phyloP scores from a whole-genome alignment of 495 filamentous ascomycete species.

The Podospora appendiculata region DNA sequence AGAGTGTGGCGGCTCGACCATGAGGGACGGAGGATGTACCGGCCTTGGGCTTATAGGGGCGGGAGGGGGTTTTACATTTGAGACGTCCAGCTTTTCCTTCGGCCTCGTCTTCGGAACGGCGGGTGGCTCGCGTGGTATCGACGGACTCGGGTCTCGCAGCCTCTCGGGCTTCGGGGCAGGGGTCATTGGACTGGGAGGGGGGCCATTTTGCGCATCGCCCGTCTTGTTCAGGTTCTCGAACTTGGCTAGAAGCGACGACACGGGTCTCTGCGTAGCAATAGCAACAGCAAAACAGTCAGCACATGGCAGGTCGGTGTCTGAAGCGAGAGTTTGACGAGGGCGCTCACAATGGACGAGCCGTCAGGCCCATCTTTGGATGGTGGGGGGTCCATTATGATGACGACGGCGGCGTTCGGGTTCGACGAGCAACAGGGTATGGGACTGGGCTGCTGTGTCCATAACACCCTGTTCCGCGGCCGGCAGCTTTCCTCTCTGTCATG shows the following conservation, averaged over 20 bases:
- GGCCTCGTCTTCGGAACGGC: slow-evolving; percentile 44
- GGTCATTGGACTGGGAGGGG: slow-evolving; percentile 26
- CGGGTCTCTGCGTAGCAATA: slow-evolving; percentile 49
- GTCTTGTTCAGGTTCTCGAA: slow-evolving; percentile 78
- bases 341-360: slow-evolving; percentile 52
- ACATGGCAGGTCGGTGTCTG: not conserved
- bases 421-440: slow-evolving; percentile 21
- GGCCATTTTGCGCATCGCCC: slow-evolving; percentile 26
- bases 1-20: slow-evolving; percentile 67
- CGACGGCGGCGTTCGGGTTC: slow-evolving; percentile 11
- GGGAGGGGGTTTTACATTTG: slow-evolving; percentile 14
- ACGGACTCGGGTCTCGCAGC: slow-evolving; percentile 40
- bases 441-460: slow-evolving; percentile 22
- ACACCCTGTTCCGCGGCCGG: slow-evolving; percentile 12
- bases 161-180: slow-evolving; percentile 29
- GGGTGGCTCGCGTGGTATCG: slow-evolving; percentile 39
- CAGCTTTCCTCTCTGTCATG: slow-evolving; percentile 11
- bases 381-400: slow-evolving; percentile 35
- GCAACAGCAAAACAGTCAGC: slow-evolving; percentile 14
- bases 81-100: slow-evolving; percentile 20
- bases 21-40: slow-evolving; percentile 56
- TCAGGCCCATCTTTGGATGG: slow-evolving; percentile 38
- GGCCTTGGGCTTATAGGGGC: slow-evolving; percentile 42
- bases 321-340: not conserved
- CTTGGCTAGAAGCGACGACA: slow-evolving; percentile 85